Evolutionary conservation across 2,329 filamentous ascomycete species (phyloP), one percentile per base, ranked within the genome.

Genomic region (Ceratocystiopsis brevicomis): DNA sequence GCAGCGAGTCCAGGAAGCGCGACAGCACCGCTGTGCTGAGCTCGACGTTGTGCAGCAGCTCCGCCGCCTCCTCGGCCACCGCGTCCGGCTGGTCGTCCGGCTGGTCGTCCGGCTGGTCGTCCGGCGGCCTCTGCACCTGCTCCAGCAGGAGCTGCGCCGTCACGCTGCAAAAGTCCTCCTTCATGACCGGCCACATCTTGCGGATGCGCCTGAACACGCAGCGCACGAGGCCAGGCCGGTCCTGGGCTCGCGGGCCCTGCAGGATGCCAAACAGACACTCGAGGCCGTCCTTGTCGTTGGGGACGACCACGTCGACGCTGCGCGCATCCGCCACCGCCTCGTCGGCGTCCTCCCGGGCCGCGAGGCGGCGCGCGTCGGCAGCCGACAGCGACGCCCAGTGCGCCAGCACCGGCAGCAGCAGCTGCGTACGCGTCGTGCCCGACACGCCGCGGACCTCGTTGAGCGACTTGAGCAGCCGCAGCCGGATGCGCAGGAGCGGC

Each of bases 391-490:
- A 58, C 21, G 75, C 66, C 84, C 85, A 93, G 54, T 69, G 67
- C 45, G 73, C 67, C 32, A 94, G 64, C 4, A 80, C 60, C 1
- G 86, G 83, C n/a, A 88, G 62, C n/a, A 96, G 62, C 18, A 81
- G 66, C 50, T 81, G 76, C 2, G 76, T 82, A 45, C 85, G 78
- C 12, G 78, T 76, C 21, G 69, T 74, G 8, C 64, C 63, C n/a
- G 75, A 76, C 4, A 84, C 76, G 41, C 76, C 71, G 53, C 85
- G 85, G 41, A 87, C 66, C 43, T 75, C 71, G 52, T 81, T 82
- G 32, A 94, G 64, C 4, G 81, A 65, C 34, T 68, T 68, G n/a
- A 96, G 64, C 10, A 96, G 62, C 36, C 73, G 69, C 18, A 78
- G 59, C 56, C 92, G 90, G 41, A 84, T 73, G 6, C 66, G 57